Conservation (phyloP, 768 basidiomycete species). For the Tylopilus rubrobrunneus region DNA sequence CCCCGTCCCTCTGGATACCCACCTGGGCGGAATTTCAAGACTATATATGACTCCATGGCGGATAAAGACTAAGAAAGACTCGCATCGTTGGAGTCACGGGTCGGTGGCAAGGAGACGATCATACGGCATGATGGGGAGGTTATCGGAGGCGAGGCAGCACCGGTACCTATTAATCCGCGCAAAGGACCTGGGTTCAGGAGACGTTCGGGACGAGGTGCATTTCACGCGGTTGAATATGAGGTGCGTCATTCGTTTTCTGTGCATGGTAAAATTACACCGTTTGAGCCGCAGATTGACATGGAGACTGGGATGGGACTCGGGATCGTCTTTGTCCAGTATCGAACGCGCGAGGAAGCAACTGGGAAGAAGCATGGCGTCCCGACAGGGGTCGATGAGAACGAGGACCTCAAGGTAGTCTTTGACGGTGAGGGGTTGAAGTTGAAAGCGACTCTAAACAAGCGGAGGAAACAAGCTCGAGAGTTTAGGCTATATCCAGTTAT, state of each 20-base stretch:
- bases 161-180: constrained; percentile 53
- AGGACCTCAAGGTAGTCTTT: constrained; percentile 70
- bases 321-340: constrained; percentile 70
- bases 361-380: constrained; percentile 57
- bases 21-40: too few relatives aligned
- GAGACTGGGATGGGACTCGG: constrained; percentile 81
- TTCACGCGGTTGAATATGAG: constrained; percentile 52
- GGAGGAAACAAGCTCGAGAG: constrained; percentile 43
- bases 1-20: too few relatives aligned
- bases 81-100: too few relatives aligned
- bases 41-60: too few relatives aligned
- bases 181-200: constrained; percentile 36
- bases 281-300: constrained; percentile 77
- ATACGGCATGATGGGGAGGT: constrained; percentile 53
- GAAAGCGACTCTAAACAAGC: constrained; percentile 56
- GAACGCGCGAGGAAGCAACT: constrained; percentile 66
- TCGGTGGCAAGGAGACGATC: too few relatives aligned
- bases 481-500: too few relatives aligned
- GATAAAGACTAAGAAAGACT: too few relatives aligned
- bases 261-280: constrained; percentile 59
- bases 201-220: constrained; percentile 34
- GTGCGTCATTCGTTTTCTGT: constrained; percentile 49
- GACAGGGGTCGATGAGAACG: constrained; percentile 39
- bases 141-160: constrained; percentile 39
- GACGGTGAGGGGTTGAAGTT: constrained; percentile 71